Evolutionary conservation across 2,329 filamentous ascomycete species (phyloP), one percentile per base, ranked within the genome.

Genomic region (Mycosphaerella sp.): DNA sequence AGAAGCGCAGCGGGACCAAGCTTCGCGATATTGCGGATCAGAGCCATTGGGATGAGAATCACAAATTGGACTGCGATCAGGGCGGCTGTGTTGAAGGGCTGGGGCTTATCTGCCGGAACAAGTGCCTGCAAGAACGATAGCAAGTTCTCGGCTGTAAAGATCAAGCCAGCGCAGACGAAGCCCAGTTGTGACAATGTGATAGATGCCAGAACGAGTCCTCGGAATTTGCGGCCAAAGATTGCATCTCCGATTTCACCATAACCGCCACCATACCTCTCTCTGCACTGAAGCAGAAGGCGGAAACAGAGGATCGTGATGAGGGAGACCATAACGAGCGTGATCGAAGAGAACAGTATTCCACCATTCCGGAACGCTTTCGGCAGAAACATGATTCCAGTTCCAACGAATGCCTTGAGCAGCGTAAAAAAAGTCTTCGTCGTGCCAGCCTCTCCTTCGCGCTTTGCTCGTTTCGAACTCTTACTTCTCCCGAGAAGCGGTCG

Each of bases 381-480:
- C 40, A 89, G 67, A 63, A 89, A 89, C 81, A 89, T 87, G 66
- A 89, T 89, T 54, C 86, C 86, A 0, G 86, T 89, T 42, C 86
- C 86, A 47, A 89, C 79, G 61, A 89, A 89, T 1, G 86, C 85
- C 67, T 89, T 89, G 45, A 89, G 72, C 8, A 89, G 73, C 0
- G 85, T 89, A 66, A 89, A 88, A 69, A 89, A 89, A 0, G 86
- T 84, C 70, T 87, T 86, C 35, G 78, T 70, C n/a, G 79, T 84
- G 46, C 79, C 78, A 1, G 86, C 84, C 61, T 86, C 82, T 16
- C 82, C 84, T 32, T 78, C 72, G 54, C 67, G 73, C 44, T 60
- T 61, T 18, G 59, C 62, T 17, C 76, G 70, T 54, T 66, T 68
- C 1, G 79, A 75, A 59, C 73, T 80, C 63, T 73, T 77, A 12